Base-by-base conservation (phyloP, 148 eudicot species). In the Euryodendron excelsum region DNA sequence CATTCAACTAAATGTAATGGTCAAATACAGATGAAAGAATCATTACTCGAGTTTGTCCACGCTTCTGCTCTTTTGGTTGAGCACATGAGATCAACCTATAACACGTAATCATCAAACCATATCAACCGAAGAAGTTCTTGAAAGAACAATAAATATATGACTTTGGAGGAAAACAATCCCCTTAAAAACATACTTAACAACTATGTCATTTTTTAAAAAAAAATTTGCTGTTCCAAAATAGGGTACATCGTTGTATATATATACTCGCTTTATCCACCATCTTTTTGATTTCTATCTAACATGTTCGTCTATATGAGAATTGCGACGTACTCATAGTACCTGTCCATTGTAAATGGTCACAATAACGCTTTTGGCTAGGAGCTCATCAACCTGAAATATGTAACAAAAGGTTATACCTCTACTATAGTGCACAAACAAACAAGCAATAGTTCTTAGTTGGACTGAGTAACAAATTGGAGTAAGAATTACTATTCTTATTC, bases 61-160 rank as follows among this genome's bases (percentile, higher is more conserved):
- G 92, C 84, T 79, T 87, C 87, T 31, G 89, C 77, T 79, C 90
- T 89, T 79, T 77, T 85, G 45, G 90, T 87, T 6, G 92, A 63
- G 37, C 90, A 89, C 30, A 89, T 89, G 52, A 89, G 47, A 84
- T 89, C 92, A 31, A 89, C 74, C 92, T 87, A 37, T 33, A 20
- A 55, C 30, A 72, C 31, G 12, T 28, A 25, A 74, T 21, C 66
- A 75, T 30, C 21, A 65, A 2, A 27, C 6, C 39, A 76, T 27
- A 6, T 30, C 37, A 44, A 70, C 13, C 53, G 20, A 30, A 39
- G 44, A 39, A 39, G 44, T 8, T 39, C 4, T 4, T 39, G 44
- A 8, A 39, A 39, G 7, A 5, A 39, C n/a, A 39, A 39, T 39
- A 39, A 39, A 39, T 39, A 8, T 8, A 39, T 4, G 44, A 39